phyloP scores from a whole-genome alignment of 1,284 basidiomycete genomes.

The Mycocalia duriaeana region DNA sequence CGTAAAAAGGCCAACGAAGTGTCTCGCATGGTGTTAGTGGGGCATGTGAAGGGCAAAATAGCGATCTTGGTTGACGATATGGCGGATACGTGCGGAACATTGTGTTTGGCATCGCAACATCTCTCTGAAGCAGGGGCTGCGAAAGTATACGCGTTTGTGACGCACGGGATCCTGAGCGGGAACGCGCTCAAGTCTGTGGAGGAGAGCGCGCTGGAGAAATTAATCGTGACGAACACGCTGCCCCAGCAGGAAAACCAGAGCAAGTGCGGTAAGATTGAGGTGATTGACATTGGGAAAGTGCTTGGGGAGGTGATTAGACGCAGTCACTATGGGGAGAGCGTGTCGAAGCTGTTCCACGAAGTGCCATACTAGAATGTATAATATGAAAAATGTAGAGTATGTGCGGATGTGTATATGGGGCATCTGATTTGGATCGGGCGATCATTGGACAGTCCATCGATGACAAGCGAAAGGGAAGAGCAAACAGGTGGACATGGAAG shows the following conservation, averaged over 20 bases:
- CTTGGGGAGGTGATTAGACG: conserved; percentile 95
- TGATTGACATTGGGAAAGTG: conserved; percentile 92
- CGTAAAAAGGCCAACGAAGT: conserved; percentile 99
- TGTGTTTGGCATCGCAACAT: conserved; percentile 88
- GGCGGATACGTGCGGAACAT: conserved; percentile 98
- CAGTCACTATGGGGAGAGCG: conserved; percentile 82
- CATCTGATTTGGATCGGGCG: too few species aligned
- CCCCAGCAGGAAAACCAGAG: conserved; percentile 82
- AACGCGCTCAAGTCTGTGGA: conserved; percentile 76
- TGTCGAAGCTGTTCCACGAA: conserved; percentile 79
- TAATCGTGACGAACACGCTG: conserved; percentile 98
- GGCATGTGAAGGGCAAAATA: conserved; percentile 87
- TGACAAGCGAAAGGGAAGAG: too few species aligned
- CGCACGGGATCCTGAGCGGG: conserved; percentile 94
- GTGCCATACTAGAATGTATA: conserved; percentile 62
- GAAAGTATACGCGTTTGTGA: conserved; percentile 90
- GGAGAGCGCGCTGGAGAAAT: conserved; percentile 81
- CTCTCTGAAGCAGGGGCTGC: conserved; percentile 87
- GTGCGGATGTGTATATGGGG: too few species aligned
- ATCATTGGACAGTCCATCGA: too few species aligned
- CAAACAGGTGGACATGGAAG: too few species aligned
- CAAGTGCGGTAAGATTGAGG: conserved; percentile 85
- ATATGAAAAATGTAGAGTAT: too few species aligned
- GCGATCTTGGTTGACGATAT: conserved; percentile 99
- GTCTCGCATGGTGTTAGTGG: conserved; percentile 97